Base-by-base conservation (phyloP, 1,284 basidiomycete genomes). In the Ceratobasidium sp. region DNA sequence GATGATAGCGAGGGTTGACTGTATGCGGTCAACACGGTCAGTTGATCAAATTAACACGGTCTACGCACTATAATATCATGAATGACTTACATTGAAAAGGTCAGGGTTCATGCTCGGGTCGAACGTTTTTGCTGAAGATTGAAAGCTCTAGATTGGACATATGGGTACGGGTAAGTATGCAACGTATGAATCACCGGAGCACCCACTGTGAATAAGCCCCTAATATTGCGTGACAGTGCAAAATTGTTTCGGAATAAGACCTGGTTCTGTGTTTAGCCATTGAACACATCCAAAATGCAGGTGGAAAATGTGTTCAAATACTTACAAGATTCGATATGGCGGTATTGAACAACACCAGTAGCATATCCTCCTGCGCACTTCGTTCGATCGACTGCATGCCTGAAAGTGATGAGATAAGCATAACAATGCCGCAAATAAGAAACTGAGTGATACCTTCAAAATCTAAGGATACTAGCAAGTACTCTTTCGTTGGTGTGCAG, bases 381-480 rank as follows among this genome's bases (percentile, higher is more conserved):
- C 88, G 81, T 76, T 89, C 88, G 38, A 89, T 87, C 62, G 87
- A 87, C 73, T 89, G 88, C 0, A 89, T 87, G 54, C 87, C 88
- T 89, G 70, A 32, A 23, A 9, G 16, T 7, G 18, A 16, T n/a
- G 46, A 3, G 41, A 32, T 28, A 9, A 21, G 9, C 7, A 21
- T 11, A 21, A n/a, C 18, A 21, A 1, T 23, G 30, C 1, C 11
- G 11, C 18, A 18, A 41, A 28, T n/a, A 43, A 11, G 11, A 38
- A 38, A 26, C 28, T 58, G 2, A 8, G 38, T 16, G n/a, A 57
- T 43, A 83, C 88, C 88, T 83, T 90, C 89, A 72, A 89, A 89
- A 76, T 90, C 89, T 1, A 90, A 81, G 0, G 88, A 85, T 8
- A 90, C 87, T 8, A 89, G 81, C 28, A 90, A 78, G 0, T 80